Evolutionary conservation across 768 basidiomycete species (phyloP).

Genomic region (Suillus tomentosus): DNA sequence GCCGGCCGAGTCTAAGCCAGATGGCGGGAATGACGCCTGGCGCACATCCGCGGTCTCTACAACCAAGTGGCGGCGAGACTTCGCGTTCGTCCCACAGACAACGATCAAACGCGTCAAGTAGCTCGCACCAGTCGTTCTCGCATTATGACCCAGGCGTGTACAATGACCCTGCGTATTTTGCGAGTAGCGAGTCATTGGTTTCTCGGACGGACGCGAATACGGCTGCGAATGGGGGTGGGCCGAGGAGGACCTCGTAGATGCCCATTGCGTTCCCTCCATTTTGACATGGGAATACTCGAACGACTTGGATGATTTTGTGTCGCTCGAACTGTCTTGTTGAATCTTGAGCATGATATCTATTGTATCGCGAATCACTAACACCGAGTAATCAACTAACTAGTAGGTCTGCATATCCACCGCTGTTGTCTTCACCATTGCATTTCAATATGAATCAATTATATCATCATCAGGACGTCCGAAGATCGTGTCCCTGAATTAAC

Average conservation of each 20-base stretch:
- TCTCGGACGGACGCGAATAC: constrained; percentile 28
- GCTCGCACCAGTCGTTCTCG: constrained; percentile 19
- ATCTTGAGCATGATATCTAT: background rate
- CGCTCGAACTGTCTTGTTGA: background rate
- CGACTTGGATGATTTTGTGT: constrained; percentile 11
- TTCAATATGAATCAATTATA: background rate
- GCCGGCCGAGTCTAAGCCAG: constrained; percentile 25
- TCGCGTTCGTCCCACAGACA: constrained; percentile 18
- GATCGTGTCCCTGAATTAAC: background rate
- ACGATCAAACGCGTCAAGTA: constrained; percentile 29
- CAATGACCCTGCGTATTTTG: constrained; percentile 28
- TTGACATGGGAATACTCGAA: constrained; percentile 19
- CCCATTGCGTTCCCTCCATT: constrained; percentile 21
- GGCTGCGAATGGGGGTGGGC: constrained; percentile 24
- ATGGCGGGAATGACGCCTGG: constrained; percentile 31
- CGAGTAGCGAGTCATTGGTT: constrained; percentile 31
- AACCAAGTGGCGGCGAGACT: constrained; percentile 12
- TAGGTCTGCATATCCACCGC: background rate
- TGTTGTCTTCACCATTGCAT: background rate
- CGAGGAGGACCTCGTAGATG: constrained; percentile 17
- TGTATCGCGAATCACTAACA: too few relatives aligned
- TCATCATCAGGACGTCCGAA: background rate
- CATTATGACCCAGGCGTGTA: constrained; percentile 28
- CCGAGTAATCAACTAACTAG: background rate
- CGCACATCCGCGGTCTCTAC: constrained; percentile 17